Evolutionary conservation across 495 filamentous ascomycete genomes (phyloP).

Genomic region (Penicillium waksmanii): DNA sequence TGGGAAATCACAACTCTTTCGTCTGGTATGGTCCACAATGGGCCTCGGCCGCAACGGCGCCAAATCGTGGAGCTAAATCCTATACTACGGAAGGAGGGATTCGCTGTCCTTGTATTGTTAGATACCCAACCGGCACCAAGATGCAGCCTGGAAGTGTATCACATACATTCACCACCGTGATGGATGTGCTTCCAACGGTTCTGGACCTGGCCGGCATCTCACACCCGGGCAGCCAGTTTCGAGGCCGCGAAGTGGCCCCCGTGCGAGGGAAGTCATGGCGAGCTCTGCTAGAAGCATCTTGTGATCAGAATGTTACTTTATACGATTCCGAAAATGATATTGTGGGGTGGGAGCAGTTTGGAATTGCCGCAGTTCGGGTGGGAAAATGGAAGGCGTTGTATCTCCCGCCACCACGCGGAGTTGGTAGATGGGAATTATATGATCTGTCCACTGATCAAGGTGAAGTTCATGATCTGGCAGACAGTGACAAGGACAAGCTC

Average conservation of each 20-base stretch:
- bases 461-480: slow-evolving; percentile 54
- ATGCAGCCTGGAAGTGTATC: slow-evolving; percentile 27
- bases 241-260: slow-evolving; percentile 46
- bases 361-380: slow-evolving; percentile 23
- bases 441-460: slow-evolving; percentile 21
- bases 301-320: slow-evolving; percentile 7
- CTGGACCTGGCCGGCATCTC: slow-evolving; percentile 54
- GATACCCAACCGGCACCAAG: slow-evolving; percentile 5
- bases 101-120: slow-evolving; percentile 38
- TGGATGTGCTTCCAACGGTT: slow-evolving; percentile 55
- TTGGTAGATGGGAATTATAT: slow-evolving; percentile 30
- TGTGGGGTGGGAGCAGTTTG: slow-evolving; percentile 31
- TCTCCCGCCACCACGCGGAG: slow-evolving; percentile 24
- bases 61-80: slow-evolving; percentile 50
- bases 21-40: slow-evolving; percentile 63
- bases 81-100: slow-evolving; percentile 56
- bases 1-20: slow-evolving; percentile 58
- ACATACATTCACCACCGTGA: slow-evolving; percentile 49
- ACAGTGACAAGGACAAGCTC: slow-evolving; percentile 51
- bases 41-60: slow-evolving; percentile 57
- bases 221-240: slow-evolving; percentile 51
- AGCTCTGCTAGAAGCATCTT: not conserved
- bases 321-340: slow-evolving; percentile 26
- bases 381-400: slow-evolving; percentile 30
- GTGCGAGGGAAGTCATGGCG: slow-evolving; percentile 46